phyloP scores from a whole-genome alignment of 2,329 filamentous ascomycete genomes.

The Ophiobolus disseminans region DNA sequence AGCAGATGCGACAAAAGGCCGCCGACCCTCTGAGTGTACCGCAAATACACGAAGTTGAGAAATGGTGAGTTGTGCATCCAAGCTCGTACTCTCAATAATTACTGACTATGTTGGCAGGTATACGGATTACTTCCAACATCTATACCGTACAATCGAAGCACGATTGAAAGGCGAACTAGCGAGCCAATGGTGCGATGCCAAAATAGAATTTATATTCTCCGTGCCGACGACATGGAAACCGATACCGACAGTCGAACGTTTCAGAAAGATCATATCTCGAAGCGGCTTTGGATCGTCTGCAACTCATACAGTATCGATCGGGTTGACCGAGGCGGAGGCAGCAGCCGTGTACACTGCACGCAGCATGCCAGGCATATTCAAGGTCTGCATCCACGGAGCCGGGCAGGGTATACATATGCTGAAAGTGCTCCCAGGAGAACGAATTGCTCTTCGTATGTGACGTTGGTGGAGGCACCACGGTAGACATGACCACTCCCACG shows the following conservation, averaged over 20 bases:
- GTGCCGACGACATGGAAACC: constrained; percentile 65
- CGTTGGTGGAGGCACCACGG: constrained; percentile 58
- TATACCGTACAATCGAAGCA: constrained; percentile 59
- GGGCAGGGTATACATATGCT: too few relatives aligned
- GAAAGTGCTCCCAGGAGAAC: constrained; percentile 23
- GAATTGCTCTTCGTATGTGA: constrained; percentile 60
- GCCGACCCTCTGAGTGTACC: constrained; percentile 20
- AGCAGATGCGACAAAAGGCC: constrained; percentile 13
- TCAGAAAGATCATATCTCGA: constrained; percentile 55
- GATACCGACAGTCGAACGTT: constrained; percentile 58
- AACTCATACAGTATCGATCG: constrained; percentile 52
- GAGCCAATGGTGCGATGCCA: constrained; percentile 48
- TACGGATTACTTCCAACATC: constrained; percentile 55
- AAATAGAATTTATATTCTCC: constrained; percentile 62
- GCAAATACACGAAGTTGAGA: constrained; percentile 56
- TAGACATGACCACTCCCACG: constrained; percentile 34
- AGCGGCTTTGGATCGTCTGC: constrained; percentile 57
- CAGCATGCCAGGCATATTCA: constrained; percentile 32
- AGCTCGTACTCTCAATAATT: constrained; percentile 22
- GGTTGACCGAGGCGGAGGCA: constrained; percentile 61
- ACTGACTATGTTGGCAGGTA: constrained; percentile 55
- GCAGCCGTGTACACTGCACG: constrained; percentile 58
- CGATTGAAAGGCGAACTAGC: constrained; percentile 48
- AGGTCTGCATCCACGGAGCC: constrained; percentile 12
- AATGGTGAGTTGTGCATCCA: constrained; percentile 38